Evolutionary conservation across 1,284 basidiomycete species (phyloP).

Genomic region (Lentinus polychrous): DNA sequence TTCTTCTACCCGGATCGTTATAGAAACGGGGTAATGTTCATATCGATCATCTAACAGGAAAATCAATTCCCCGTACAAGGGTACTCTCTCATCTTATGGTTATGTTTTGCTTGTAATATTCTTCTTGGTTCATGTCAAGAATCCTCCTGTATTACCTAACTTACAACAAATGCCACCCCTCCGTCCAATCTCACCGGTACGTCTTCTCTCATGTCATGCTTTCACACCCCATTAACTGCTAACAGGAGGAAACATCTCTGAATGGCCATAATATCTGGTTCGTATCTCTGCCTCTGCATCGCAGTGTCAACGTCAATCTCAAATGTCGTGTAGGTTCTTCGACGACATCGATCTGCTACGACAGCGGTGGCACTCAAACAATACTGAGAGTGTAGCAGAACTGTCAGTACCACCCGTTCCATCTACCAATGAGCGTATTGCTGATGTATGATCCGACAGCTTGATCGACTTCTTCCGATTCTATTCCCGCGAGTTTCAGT

Average conservation of each 20-base stretch:
- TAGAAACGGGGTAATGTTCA: slow-evolving; percentile 1
- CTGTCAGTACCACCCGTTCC: slow-evolving; percentile 44
- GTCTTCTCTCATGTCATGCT: slow-evolving; percentile 11
- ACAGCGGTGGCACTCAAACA: slow-evolving; percentile 90
- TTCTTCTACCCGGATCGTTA: slow-evolving; percentile 5
- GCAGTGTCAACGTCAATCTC: slow-evolving; percentile 8
- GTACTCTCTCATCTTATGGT: slow-evolving; percentile 95
- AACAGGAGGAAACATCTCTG: slow-evolving; percentile 80
- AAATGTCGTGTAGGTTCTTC: slow-evolving; percentile 67
- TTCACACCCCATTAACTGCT: slow-evolving; percentile 13
- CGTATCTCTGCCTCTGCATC: slow-evolving; percentile 56
- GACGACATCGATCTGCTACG: slow-evolving; percentile 92
- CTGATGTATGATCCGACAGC: slow-evolving; percentile 31
- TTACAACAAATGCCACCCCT: slow-evolving; percentile 85
- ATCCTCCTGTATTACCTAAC: slow-evolving; percentile 88
- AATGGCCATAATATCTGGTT: slow-evolving; percentile 79
- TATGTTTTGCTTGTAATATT: slow-evolving; percentile 97
- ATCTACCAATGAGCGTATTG: not conserved
- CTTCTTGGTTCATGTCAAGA: slow-evolving; percentile 96
- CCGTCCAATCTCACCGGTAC: slow-evolving; percentile 69
- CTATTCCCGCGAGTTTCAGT: slow-evolving; percentile 90
- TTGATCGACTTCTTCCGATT: slow-evolving; percentile 98
- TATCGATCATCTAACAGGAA: slow-evolving; percentile 45
- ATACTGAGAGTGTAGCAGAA: slow-evolving; percentile 90
- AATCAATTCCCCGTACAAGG: slow-evolving; percentile 97